Conservation (phyloP, 2,329 filamentous ascomycete genomes). For the Pseudogymnoascus sp. region DNA sequence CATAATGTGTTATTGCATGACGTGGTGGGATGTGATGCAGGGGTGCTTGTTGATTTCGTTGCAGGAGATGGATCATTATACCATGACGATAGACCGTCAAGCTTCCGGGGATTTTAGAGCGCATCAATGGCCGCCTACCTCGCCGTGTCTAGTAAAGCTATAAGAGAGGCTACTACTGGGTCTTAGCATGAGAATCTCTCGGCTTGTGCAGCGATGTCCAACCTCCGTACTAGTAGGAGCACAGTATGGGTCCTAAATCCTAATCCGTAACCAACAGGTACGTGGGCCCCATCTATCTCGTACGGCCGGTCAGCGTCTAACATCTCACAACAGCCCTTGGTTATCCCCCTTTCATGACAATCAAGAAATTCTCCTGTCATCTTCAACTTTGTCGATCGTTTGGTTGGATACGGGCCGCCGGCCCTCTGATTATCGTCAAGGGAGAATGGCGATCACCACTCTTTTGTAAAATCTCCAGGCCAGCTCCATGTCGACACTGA, state of each 20-base stretch:
- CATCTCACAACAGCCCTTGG: neutral
- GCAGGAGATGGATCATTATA: neutral
- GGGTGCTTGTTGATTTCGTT: conserved; percentile 1
- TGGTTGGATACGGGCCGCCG: conserved; percentile 5
- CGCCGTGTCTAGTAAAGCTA: neutral
- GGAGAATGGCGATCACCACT: neutral
- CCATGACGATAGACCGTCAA: neutral
- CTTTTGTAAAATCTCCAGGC: neutral
- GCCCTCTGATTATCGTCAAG: neutral
- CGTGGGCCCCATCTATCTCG: neutral
- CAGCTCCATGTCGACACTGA: neutral
- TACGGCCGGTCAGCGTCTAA: conserved; percentile 1
- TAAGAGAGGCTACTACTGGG: neutral
- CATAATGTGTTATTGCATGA: neutral
- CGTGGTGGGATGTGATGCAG: neutral
- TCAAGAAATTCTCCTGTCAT: neutral
- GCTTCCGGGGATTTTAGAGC: neutral
- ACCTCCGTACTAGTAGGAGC: neutral
- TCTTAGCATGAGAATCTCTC: neutral
- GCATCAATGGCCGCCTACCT: neutral
- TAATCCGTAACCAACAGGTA: conserved; percentile 4
- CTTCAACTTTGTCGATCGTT: neutral
- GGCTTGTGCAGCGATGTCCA: neutral
- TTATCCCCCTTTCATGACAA: neutral
- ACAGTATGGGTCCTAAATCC: neutral